Conservation (phyloP, 2,329 filamentous ascomycete genomes). For the Venturia pyrina region DNA sequence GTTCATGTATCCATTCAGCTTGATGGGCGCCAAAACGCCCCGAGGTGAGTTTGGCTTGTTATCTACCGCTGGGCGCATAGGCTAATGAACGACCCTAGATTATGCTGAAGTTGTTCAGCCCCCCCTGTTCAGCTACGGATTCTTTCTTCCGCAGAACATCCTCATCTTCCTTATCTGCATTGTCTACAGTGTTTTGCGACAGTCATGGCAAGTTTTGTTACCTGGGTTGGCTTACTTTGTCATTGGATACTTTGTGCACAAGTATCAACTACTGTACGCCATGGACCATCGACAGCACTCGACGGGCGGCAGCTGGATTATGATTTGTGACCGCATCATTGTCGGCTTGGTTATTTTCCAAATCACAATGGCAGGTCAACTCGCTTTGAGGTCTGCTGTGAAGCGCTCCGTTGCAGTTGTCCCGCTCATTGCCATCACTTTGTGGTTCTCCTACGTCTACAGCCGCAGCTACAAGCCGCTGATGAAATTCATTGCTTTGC, state of each 20-base stretch:
- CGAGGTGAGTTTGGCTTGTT: constrained; percentile 37
- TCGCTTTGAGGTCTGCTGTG: constrained; percentile 66
- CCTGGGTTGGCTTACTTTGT: constrained; percentile 76
- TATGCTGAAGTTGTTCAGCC: constrained; percentile 73
- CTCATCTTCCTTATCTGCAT: constrained; percentile 91
- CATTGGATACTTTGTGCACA: constrained; percentile 82
- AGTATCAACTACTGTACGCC: constrained; percentile 93
- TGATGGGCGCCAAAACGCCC: constrained; percentile 73
- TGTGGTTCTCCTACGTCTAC: constrained; percentile 87
- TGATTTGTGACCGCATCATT: constrained; percentile 88
- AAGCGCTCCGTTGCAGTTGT: constrained; percentile 61
- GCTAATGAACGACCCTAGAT: constrained; percentile 37
- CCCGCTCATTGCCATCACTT: constrained; percentile 67
- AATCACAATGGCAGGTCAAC: constrained; percentile 76
- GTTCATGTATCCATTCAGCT: constrained; percentile 68
- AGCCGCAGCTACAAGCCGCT: constrained; percentile 73
- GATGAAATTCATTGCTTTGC: constrained; percentile 83
- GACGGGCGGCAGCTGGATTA: constrained; percentile 87
- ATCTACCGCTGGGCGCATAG: not conserved
- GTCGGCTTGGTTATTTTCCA: constrained; percentile 84
- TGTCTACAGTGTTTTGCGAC: constrained; percentile 79
- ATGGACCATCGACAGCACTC: constrained; percentile 97
- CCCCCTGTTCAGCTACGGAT: constrained; percentile 87
- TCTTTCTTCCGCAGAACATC: constrained; percentile 86
- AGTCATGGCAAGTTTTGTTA: constrained; percentile 70